Evolutionary conservation across 768 basidiomycete genomes (phyloP).

Genomic region (Podaxis rugospora): DNA sequence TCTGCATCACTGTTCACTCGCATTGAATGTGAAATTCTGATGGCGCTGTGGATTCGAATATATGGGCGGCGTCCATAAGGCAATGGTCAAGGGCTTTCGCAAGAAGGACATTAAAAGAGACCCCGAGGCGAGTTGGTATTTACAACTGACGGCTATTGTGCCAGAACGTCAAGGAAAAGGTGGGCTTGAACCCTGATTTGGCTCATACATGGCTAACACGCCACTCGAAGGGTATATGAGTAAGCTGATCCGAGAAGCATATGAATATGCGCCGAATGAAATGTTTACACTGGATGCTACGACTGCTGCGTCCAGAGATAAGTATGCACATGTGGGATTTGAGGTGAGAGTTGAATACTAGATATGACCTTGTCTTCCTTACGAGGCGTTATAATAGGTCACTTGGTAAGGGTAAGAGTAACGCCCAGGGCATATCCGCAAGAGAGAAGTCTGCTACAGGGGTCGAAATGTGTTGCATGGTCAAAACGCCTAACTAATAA

Average conservation of each 20-base stretch:
- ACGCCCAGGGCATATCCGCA: conserved; percentile 14
- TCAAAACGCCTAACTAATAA: conserved; percentile 11
- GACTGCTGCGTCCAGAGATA: conserved; percentile 22
- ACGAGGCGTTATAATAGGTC: conserved; percentile 5
- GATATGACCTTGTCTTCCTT: neutral
- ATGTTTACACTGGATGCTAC: conserved; percentile 25
- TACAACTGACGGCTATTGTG: conserved; percentile 22
- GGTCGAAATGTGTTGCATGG: conserved; percentile 19
- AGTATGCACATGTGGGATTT: conserved; percentile 27
- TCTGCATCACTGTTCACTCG: neutral
- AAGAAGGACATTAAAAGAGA: conserved; percentile 13
- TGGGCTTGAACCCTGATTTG: neutral
- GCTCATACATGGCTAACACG: neutral
- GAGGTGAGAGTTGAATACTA: conserved; percentile 16
- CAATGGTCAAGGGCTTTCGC: conserved; percentile 18
- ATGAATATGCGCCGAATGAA: conserved; percentile 18
- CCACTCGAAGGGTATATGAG: conserved; percentile 22
- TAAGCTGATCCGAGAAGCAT: conserved; percentile 24
- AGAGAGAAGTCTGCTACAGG: conserved; percentile 18
- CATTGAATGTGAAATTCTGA: neutral
- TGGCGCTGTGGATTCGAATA: conserved; percentile 22
- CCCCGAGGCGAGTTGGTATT: conserved; percentile 25
- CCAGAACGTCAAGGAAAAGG: conserved; percentile 26
- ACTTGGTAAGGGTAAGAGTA: conserved; percentile 19
- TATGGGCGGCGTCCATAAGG: conserved; percentile 14